Evolutionary conservation across 805 yeast genomes (phyloP).

Genomic region (Yarrowia sp.): DNA sequence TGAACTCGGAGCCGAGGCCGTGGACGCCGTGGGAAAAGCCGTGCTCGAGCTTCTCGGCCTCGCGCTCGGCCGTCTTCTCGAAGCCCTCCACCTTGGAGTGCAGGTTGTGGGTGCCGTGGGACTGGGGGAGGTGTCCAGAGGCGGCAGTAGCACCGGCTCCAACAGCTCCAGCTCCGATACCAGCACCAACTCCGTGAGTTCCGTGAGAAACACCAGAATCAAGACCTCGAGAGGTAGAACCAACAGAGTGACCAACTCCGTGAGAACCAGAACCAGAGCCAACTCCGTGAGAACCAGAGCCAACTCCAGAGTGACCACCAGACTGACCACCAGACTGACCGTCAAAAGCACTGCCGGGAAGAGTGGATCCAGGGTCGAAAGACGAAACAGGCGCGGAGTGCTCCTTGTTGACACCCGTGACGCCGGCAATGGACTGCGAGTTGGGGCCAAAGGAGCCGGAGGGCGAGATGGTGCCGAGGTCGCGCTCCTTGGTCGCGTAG

Average conservation of each 20-base stretch:
- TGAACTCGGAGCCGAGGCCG: background rate
- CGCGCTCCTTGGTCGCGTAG: background rate
- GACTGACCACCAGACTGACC: background rate
- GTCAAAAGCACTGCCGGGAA: slow-evolving; percentile 11
- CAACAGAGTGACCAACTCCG: no score
- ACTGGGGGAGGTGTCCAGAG: background rate
- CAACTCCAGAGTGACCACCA: background rate
- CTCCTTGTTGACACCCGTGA: background rate
- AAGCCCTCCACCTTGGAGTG: slow-evolving; percentile 22
- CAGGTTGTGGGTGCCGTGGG: slow-evolving; percentile 1
- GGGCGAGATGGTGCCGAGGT: background rate
- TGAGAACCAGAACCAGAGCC: no score
- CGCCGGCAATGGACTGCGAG: background rate
- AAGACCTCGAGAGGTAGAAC: no score
- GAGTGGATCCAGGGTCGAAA: background rate
- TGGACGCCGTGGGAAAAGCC: background rate
- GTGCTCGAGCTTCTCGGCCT: background rate
- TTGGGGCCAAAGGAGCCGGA: slow-evolving; percentile 1
- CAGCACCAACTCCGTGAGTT: background rate
- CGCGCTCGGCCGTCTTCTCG: background rate
- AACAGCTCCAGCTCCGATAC: background rate
- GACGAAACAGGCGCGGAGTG: background rate
- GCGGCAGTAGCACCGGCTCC: background rate
- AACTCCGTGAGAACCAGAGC: background rate
- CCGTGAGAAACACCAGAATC: no score